Evolutionary conservation across 495 filamentous ascomycete species (phyloP).

Genomic region (Penicillium ucsense): DNA sequence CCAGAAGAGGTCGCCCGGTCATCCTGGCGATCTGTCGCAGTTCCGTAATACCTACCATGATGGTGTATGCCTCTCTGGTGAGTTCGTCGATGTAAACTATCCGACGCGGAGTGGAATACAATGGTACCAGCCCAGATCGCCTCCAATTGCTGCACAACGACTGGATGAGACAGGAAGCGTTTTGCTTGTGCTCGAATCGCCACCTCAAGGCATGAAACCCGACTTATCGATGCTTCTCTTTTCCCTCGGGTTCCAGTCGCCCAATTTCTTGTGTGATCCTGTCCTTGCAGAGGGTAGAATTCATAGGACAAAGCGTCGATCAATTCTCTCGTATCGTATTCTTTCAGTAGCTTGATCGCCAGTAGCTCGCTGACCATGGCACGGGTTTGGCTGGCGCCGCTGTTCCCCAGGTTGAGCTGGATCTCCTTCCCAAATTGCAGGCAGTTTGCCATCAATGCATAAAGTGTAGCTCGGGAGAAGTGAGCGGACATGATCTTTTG

Average conservation of each 20-base stretch:
- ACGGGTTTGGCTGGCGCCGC: slow-evolving; percentile 69
- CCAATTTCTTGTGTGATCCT: slow-evolving; percentile 36
- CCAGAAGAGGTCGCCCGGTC: slow-evolving; percentile 8
- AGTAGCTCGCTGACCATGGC: slow-evolving; percentile 84
- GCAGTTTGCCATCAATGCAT: slow-evolving; percentile 85
- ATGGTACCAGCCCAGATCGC: slow-evolving; percentile 94
- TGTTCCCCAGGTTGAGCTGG: slow-evolving; percentile 68
- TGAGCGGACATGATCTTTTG: slow-evolving; percentile 70
- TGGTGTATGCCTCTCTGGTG: slow-evolving; percentile 13
- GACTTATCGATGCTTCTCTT: slow-evolving; percentile 43
- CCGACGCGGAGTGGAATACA: slow-evolving; percentile 79
- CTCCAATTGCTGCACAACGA: slow-evolving; percentile 85
- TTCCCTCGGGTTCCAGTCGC: slow-evolving; percentile 21
- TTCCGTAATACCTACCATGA: slow-evolving; percentile 19
- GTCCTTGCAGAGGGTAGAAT: slow-evolving; percentile 82
- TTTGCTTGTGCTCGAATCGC: slow-evolving; percentile 87
- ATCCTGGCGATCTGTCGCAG: slow-evolving; percentile 6
- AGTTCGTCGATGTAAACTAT: slow-evolving; percentile 59
- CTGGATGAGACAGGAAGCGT: slow-evolving; percentile 77
- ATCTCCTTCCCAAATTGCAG: slow-evolving; percentile 86
- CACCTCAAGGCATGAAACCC: slow-evolving; percentile 82
- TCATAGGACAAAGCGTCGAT: slow-evolving; percentile 90
- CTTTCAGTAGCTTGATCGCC: slow-evolving; percentile 81
- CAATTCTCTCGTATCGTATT: slow-evolving; percentile 79
- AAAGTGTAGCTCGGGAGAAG: slow-evolving; percentile 77